Evolutionary conservation across 2,329 filamentous ascomycete genomes (phyloP).

Genomic region (Piedraia hortae): DNA sequence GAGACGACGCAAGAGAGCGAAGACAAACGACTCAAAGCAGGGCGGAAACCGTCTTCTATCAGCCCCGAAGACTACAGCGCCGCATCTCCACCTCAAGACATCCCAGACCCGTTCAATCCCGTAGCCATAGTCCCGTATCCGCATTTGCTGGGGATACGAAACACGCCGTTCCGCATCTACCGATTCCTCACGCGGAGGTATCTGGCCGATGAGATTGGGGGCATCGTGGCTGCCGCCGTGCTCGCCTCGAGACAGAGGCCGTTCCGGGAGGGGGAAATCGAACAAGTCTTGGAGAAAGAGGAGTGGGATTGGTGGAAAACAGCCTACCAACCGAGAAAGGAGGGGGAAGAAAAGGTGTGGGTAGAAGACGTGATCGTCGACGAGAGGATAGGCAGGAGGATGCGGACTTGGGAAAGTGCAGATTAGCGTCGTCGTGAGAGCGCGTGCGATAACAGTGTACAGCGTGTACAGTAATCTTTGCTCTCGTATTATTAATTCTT

Average conservation of each 20-base stretch:
- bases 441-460: no score
- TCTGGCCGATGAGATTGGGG: constrained; percentile 68
- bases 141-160: constrained; percentile 74
- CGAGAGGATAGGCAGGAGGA: constrained; percentile 43
- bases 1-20: constrained; percentile 12
- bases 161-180: constrained; percentile 62
- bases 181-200: constrained; percentile 65
- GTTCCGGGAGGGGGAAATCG: constrained; percentile 13
- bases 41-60: constrained; percentile 48
- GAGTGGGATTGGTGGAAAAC: constrained; percentile 66
- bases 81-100: constrained; percentile 32
- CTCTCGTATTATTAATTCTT: no score
- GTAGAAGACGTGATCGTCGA: constrained; percentile 48
- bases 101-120: constrained; percentile 46
- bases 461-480: no score
- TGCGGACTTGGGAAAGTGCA: no score
- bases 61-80: constrained; percentile 40
- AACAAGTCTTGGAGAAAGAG: constrained; percentile 37
- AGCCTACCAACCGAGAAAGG: constrained; percentile 26
- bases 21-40: constrained; percentile 20
- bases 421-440: no score
- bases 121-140: constrained; percentile 50
- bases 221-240: constrained; percentile 64
- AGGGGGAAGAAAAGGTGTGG: constrained; percentile 38
- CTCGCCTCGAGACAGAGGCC: constrained; percentile 27